Conservation (phyloP, 2,329 filamentous ascomycete genomes). For the Colletotrichum spinosum region DNA sequence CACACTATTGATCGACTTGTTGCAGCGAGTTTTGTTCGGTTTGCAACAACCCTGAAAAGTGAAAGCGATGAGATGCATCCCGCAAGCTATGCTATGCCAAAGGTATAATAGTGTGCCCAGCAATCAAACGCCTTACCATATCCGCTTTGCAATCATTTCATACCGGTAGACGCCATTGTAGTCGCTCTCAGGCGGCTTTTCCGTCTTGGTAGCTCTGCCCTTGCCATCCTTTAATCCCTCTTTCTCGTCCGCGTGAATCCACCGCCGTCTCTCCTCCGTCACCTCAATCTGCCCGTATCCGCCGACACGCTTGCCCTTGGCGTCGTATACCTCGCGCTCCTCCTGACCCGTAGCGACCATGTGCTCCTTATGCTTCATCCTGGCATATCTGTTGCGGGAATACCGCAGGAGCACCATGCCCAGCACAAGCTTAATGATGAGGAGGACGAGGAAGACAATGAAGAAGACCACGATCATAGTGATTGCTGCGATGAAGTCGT, state of each 20-base stretch:
- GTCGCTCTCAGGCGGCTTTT: constrained; percentile 58
- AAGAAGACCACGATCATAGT: constrained; percentile 92
- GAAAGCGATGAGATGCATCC: too few relatives aligned
- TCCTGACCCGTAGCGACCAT: constrained; percentile 57
- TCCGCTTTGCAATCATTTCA: constrained; percentile 96
- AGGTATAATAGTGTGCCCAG: too few relatives aligned
- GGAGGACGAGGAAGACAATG: constrained; percentile 83
- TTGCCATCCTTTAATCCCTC: constrained; percentile 72
- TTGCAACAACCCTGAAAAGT: too few relatives aligned
- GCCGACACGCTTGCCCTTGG: constrained; percentile 80
- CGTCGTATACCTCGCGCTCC: constrained; percentile 69
- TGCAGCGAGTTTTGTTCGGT: too few relatives aligned
- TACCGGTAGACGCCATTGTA: constrained; percentile 81
- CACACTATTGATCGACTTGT: too few relatives aligned
- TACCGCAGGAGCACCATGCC: constrained; percentile 89
- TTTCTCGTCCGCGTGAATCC: constrained; percentile 88
- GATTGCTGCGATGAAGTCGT: constrained; percentile 78
- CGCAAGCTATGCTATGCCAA: too few relatives aligned
- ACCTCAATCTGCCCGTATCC: constrained; percentile 90
- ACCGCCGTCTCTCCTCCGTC: constrained; percentile 84
- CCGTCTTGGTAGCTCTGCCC: constrained; percentile 67
- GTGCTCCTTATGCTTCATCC: constrained; percentile 80
- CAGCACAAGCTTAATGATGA: constrained; percentile 86
- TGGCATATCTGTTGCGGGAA: constrained; percentile 80
- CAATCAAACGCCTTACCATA: constrained; percentile 73